Evolutionary conservation across 257 asterid species (phyloP), one percentile per base, ranked within the genome.

Genomic region (Rubia yunnanensis): DNA sequence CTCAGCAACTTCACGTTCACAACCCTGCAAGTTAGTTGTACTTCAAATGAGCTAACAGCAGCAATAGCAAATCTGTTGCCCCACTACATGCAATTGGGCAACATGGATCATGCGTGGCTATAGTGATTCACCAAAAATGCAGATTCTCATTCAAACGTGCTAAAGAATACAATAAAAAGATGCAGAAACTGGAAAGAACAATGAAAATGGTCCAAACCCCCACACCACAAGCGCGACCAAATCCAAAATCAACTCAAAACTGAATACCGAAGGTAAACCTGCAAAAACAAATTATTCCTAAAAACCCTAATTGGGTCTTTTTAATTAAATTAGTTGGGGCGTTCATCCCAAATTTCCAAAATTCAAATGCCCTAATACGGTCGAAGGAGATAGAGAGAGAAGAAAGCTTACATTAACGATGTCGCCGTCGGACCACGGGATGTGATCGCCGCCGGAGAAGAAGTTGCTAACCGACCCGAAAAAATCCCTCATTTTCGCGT

Each of bases 1-100:
- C 61, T 83, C 96, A 73, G 96, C 91, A 54, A 87, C 92, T 77
- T 92, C 96, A 26, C 86, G 92, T 72, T 89, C 98, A 78, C 95
- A 92, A 26, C 94, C 97, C 98, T 92, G 88, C 53, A 73, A 30
- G 75, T 64, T 49, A 52, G 49, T 24, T 35, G 7, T 11, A 38
- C 18, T 36, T 68, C 70, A 27, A 23, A 24, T 24, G n/a, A 53
- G 59, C 17, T 7, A 23, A 53, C 23, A 23, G 22, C 31, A 50
- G n/a, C 28, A 50, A 50, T 44, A 50, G 57, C 30, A 20, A 53
- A 53, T 2, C 17, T 3, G 5, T 10, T 8, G 28, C 13, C 23
- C 17, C 5, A 23, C 59, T 20, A n/a, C 24, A n/a, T 50, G 57
- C 13, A 8, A n/a, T 20, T 1, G 7, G 11, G 3, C n/a, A n/a